phyloP scores from a whole-genome alignment of 129 eudicot species.

The Oenanthe sinensis region DNA sequence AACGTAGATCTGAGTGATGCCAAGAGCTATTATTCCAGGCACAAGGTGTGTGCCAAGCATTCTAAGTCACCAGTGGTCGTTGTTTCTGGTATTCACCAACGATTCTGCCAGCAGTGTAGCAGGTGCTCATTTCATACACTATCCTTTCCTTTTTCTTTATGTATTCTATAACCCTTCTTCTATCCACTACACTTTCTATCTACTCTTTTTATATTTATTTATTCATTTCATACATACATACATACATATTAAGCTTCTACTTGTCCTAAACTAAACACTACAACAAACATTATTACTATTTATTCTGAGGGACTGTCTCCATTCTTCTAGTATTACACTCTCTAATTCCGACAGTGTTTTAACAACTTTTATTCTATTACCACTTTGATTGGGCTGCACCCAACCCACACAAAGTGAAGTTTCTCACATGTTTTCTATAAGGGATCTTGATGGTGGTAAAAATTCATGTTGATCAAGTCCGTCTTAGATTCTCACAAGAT shows the following conservation, averaged over 20 bases:
- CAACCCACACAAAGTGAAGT: neutral
- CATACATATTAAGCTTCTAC: too few species aligned
- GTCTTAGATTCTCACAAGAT: neutral
- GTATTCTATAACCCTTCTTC: neutral
- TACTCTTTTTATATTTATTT: too few species aligned
- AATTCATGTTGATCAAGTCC: neutral
- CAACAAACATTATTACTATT: too few species aligned
- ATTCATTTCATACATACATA: too few species aligned
- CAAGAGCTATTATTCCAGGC: constrained; percentile 80
- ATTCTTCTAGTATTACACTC: neutral
- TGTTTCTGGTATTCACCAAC: constrained; percentile 79
- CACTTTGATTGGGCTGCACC: neutral
- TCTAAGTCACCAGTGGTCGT: constrained; percentile 65
- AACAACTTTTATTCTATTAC: neutral
- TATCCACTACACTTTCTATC: neutral
- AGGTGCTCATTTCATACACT: constrained; percentile 55
- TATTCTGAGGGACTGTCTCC: neutral
- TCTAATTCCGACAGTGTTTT: neutral
- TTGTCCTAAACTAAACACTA: too few species aligned
- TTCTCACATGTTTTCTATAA: neutral
- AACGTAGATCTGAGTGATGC: constrained; percentile 89
- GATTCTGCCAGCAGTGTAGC: constrained; percentile 99
- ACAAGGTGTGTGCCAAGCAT: constrained; percentile 81
- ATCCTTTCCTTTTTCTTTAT: too few species aligned
- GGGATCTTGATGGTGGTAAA: neutral